These are phyloP conservation scores for Ogataea henricii DNA, from an alignment of 805 yeast genomes.

Conservation along the genomic window DNA sequence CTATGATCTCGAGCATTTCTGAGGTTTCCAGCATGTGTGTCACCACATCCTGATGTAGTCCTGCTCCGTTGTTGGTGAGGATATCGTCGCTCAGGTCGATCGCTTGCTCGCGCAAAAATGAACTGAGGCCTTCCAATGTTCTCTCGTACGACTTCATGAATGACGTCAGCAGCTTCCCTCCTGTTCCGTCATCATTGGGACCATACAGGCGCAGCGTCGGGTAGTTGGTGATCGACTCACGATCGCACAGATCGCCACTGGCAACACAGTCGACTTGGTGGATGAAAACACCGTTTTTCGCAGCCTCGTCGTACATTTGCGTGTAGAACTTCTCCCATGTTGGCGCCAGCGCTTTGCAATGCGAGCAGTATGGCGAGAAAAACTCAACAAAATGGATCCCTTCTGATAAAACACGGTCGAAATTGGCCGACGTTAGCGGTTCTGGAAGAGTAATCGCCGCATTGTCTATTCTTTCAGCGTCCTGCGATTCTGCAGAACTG, in stretches of 20 bases:
- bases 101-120: slow-evolving; percentile 56
- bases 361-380: slow-evolving; percentile 86
- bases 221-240: slow-evolving; percentile 62
- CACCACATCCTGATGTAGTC: slow-evolving; percentile 2
- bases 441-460: slow-evolving; percentile 57
- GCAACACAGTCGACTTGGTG: slow-evolving; percentile 84
- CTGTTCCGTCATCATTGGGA: slow-evolving; percentile 45
- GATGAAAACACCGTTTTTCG: slow-evolving; percentile 51
- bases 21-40: slow-evolving; percentile 32
- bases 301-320: slow-evolving; percentile 49
- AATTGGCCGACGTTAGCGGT: slow-evolving; percentile 49
- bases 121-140: slow-evolving; percentile 49
- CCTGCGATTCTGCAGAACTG: no score
- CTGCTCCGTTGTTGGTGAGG: slow-evolving; percentile 17
- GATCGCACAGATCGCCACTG: slow-evolving; percentile 80
- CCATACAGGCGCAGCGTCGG: slow-evolving; percentile 76
- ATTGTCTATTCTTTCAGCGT: neutral
- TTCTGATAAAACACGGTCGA: slow-evolving; percentile 48
- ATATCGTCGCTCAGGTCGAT: slow-evolving; percentile 44
- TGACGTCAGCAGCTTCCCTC: slow-evolving; percentile 40
- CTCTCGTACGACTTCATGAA: slow-evolving; percentile 51
- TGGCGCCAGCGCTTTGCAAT: slow-evolving; percentile 81
- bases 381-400: slow-evolving; percentile 82
- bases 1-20: slow-evolving; percentile 48
- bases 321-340: slow-evolving; percentile 72